A percentile compares a stretch with the other conserved stretches of the same genome.
Evolutionary conservation across 805 yeast genomes (phyloP).

Genomic region (Saccharomyces mikatae): DNA sequence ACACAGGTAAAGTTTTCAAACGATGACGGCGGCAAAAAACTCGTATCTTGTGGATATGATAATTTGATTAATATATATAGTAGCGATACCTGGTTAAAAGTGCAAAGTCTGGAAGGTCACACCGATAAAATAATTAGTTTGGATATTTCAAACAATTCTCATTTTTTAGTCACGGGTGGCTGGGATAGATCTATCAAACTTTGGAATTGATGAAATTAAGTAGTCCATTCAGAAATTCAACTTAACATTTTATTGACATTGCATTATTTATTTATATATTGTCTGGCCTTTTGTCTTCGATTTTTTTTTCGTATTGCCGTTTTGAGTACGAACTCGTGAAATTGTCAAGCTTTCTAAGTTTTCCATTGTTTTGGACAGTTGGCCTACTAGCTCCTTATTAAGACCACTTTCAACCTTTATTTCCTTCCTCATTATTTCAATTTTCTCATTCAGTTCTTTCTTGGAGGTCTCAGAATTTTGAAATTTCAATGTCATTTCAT

Average conservation of each 20-base stretch:
- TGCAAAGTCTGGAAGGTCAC: constrained; percentile 46
- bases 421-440: constrained; percentile 7
- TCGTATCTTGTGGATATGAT: constrained; percentile 67
- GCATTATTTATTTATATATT: neutral
- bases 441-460: constrained; percentile 6
- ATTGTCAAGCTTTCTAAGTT: constrained; percentile 20
- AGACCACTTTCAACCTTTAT: constrained; percentile 10
- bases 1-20: constrained; percentile 53
- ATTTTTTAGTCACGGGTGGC: constrained; percentile 52
- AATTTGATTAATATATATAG: constrained; percentile 55
- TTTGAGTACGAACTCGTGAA: constrained; percentile 19
- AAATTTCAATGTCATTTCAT: constrained; percentile 9
- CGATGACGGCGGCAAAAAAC: constrained; percentile 35
- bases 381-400: constrained; percentile 9
- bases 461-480: constrained; percentile 3
- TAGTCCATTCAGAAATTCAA: neutral
- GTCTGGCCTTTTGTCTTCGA: neutral
- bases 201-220: constrained; percentile 33
- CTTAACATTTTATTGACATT: neutral
- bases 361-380: constrained; percentile 11
- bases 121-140: constrained; percentile 67
- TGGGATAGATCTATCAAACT: constrained; percentile 79
- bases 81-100: constrained; percentile 59
- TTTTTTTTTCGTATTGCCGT: constrained; percentile 6
- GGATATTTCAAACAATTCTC: constrained; percentile 42